Evolutionary conservation across 805 yeast species (phyloP).

Genomic region (Suhomyces sp.): DNA sequence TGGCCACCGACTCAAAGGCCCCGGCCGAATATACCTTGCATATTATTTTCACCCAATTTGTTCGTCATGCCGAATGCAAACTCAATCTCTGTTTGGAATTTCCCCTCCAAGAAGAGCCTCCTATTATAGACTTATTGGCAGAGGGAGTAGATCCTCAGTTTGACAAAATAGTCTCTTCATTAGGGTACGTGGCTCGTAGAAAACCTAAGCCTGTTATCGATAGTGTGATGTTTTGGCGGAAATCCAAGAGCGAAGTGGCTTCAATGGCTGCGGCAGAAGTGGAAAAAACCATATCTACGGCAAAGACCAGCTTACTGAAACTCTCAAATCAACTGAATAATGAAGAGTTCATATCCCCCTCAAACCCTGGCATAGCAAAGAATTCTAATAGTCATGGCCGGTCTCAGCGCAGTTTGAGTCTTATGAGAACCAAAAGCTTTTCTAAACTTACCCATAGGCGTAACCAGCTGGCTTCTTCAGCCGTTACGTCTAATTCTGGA

Average conservation of each 20-base stretch:
- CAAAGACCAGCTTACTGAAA: conserved; percentile 53
- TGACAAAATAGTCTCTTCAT: conserved; percentile 78
- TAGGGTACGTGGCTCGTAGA: conserved; percentile 86
- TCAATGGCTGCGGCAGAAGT: conserved; percentile 42
- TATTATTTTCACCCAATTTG: conserved; percentile 92
- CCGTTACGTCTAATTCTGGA: conserved; percentile 12
- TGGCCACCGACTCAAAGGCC: conserved; percentile 58
- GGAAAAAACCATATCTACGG: conserved; percentile 29
- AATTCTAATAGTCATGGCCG: conserved; percentile 11
- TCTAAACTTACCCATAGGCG: conserved; percentile 45
- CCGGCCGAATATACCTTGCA: conserved; percentile 92
- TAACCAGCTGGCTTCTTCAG: conserved; percentile 48
- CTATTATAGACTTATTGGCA: conserved; percentile 70
- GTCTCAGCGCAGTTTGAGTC: conserved; percentile 40
- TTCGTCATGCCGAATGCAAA: conserved; percentile 88
- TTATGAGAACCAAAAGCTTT: conserved; percentile 40
- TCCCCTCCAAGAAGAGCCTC: conserved; percentile 71
- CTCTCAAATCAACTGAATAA: background rate
- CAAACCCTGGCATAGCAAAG: conserved; percentile 14
- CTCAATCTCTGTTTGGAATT: conserved; percentile 67
- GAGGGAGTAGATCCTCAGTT: conserved; percentile 85
- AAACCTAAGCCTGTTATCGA: conserved; percentile 96
- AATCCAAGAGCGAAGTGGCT: conserved; percentile 86
- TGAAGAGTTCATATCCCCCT: conserved; percentile 6
- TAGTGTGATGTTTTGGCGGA: conserved; percentile 97